Conservation (phyloP, 176 grass and related monocot species). For the Raddia guianensis region DNA sequence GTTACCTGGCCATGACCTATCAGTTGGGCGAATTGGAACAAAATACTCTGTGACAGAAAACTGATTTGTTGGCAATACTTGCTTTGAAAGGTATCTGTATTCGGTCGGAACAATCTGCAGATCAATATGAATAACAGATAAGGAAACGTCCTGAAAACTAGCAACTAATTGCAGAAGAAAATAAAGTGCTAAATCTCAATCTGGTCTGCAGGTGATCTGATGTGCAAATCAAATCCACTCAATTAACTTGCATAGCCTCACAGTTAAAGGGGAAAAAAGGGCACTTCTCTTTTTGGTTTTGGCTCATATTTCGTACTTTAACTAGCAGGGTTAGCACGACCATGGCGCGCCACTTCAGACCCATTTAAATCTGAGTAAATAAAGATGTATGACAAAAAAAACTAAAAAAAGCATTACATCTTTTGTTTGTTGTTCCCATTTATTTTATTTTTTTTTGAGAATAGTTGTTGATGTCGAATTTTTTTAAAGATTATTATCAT, state of each 20-base stretch:
- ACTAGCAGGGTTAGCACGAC: too few species aligned
- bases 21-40: constrained; percentile 62
- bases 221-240: constrained; percentile 15
- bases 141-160: not conserved
- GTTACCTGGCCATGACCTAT: constrained; percentile 92
- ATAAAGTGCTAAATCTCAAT: constrained; percentile 16
- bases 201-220: not conserved
- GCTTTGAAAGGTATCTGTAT: constrained; percentile 91
- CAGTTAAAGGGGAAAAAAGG: not conserved
- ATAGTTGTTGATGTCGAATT: too few species aligned
- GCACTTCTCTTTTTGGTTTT: not conserved
- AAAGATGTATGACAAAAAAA: too few species aligned
- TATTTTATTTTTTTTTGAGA: too few species aligned
- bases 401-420: too few species aligned
- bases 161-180: not conserved
- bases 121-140: constrained; percentile 34
- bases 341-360: too few species aligned
- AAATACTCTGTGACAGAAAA: constrained; percentile 99
- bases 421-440: too few species aligned
- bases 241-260: not conserved
- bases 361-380: too few species aligned
- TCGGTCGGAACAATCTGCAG: constrained; percentile 95
- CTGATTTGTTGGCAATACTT: constrained; percentile 93
- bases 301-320: not conserved
- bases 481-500: too few species aligned